phyloP scores from a whole-genome alignment of 2,329 filamentous ascomycete species.

The Sordariomycetes sp. region DNA sequence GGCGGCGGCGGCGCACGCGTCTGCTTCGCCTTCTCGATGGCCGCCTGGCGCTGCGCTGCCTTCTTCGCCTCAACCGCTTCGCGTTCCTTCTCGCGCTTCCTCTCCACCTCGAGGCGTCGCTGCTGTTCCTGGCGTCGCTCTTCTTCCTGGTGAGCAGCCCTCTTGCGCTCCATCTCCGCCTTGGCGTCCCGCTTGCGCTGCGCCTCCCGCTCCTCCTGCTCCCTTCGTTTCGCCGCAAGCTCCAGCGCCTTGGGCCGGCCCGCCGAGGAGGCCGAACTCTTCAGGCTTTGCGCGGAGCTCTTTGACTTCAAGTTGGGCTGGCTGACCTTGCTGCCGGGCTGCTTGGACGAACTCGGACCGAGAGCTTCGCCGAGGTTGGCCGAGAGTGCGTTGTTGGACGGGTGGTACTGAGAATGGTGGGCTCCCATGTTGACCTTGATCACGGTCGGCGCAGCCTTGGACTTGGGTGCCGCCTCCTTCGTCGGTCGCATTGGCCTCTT shows the following conservation, averaged over 20 bases:
- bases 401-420: slow-evolving; percentile 42
- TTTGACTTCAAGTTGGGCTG: slow-evolving; percentile 53
- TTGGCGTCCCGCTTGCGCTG: slow-evolving; percentile 75
- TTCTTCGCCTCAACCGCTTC: slow-evolving; percentile 57
- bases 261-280: slow-evolving; percentile 52
- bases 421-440: slow-evolving; percentile 57
- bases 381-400: slow-evolving; percentile 45
- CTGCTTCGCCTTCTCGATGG: slow-evolving; percentile 55
- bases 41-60: slow-evolving; percentile 50
- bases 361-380: slow-evolving; percentile 48
- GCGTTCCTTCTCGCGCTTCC: slow-evolving; percentile 49
- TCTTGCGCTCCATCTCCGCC: slow-evolving; percentile 68
- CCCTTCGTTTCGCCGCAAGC: slow-evolving; percentile 69
- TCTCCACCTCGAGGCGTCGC: slow-evolving; percentile 49
- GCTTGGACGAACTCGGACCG: slow-evolving; percentile 21
- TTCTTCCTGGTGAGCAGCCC: slow-evolving; percentile 55
- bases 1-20: slow-evolving; percentile 53
- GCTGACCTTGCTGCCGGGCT: slow-evolving; percentile 53
- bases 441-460: slow-evolving; percentile 57
- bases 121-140: slow-evolving; percentile 49
- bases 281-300: slow-evolving; percentile 47
- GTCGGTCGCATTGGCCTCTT: slow-evolving; percentile 53
- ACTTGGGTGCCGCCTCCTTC: slow-evolving; percentile 46
- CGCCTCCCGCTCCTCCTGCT: slow-evolving; percentile 72
- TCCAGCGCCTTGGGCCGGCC: slow-evolving; percentile 62